Evolutionary conservation across 164 flowering plant species (phyloP).

Genomic region (grape (Vitis vinifera)): ASM3070453v1 NC_081805.1:20242001-20242500

Average conservation of each 20-base stretch:
- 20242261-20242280: not conserved
- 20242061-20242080: constrained; percentile 70
- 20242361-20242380: not conserved
- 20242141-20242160: not conserved
- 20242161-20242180: too few relatives aligned
- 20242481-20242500: too few relatives aligned
- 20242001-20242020: constrained; percentile 75
- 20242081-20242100: constrained; percentile 95
- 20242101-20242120: constrained; percentile 99
- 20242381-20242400: too few relatives aligned
- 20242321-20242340: too few relatives aligned
- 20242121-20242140: constrained; percentile 6
- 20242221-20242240: too few relatives aligned
- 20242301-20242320: too few relatives aligned
- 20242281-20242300: not conserved
- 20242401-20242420: too few relatives aligned
- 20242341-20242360: not conserved
- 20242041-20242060: constrained; percentile 84
- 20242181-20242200: too few relatives aligned
- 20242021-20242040: constrained; percentile 98
- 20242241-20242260: not conserved
- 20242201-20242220: too few relatives aligned
- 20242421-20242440: too few relatives aligned
- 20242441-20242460: too few relatives aligned
- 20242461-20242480: too few relatives aligned